Evolutionary conservation across 306 rosid genomes (phyloP), one percentile per base, ranked within the genome.

Genomic region (Macrotyloma uniflorum): DNA sequence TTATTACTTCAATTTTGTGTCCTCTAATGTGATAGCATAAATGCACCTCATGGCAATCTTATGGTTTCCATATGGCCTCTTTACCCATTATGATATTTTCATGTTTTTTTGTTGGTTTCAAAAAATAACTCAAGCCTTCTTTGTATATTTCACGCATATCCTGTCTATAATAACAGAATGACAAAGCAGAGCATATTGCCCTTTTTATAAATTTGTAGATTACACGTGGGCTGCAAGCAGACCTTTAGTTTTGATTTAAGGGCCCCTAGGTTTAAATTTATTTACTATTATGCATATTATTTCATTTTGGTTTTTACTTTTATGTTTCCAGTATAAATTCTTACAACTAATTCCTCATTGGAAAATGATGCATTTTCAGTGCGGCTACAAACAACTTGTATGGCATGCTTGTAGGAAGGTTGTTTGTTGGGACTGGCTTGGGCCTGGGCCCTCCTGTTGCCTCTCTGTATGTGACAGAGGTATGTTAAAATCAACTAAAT

Each of bases 361-460:
- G 18, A 40, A 86, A 68, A 70, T 72, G 67, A 9, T 87, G 65
- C 54, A 51, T 80, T 86, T 85, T 81, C 98, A 92, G 98, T 84
- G 98, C 98, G 19, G 88, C 87, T 61, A 76, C 97, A 86, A 92
- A 89, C 86, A 95, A 93, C 78, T 77, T 95, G 77, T 85, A 86
- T 58, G 98, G 98, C 51, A 95, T 95, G 98, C 98, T 95, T 77
- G 80, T 95, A 70, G 98, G 98, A 67, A 88, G 98, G 83, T 73
- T 95, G 67, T 64, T 95, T 91, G 98, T 95, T 87, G 98, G 98
- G 79, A 79, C 91, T 69, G 98, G 98, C 85, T 77, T 95, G 93
- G 98, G 98, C 46, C 77, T 95, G 47, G 98, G 96, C 30, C 98
- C 98, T 81, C 84, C 98, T 62, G 91, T 89, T 80, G 90, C 93